Base-by-base conservation (phyloP, 495 filamentous ascomycete species). In the Aspergillus coremiiformis region DNA sequence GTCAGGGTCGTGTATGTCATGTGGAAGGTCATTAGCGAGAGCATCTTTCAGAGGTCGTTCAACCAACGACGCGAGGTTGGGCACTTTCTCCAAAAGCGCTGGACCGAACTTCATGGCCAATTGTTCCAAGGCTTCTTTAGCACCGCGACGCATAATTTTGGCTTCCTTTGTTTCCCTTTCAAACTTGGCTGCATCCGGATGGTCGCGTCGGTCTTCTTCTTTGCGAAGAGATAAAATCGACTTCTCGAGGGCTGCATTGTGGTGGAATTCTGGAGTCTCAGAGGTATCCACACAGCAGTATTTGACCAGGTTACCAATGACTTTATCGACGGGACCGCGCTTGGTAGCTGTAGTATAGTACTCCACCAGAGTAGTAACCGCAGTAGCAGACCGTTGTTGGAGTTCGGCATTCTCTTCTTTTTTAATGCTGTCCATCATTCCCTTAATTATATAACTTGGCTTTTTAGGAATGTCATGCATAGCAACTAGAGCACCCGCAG, bases 381-480 rank as follows among this genome's bases (percentile, higher is more conserved):
- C 88, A 6, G 76, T 78, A 7, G 90, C 89, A 21, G 94, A 96
- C 23, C 92, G 88, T 56, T 82, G 81, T 64, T 98, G 93, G 32
- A 98, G 75, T 56, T 95, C 89, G 29, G 85, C 63, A 57, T 92
- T 96, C 60, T 97, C 92, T 67, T 98, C 93, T 26, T 82, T 80
- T 72, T 97, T 97, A 65, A 97, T 82, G 63, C 91, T 96, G 59
- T 98, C 93, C 92, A 97, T 98, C 68, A 96, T 87, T 17, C 82
- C 85, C 69, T 95, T 95, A 70, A 98, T 96, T 15, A 95, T 82
- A 29, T 82, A 77, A 47, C 84, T 86, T 12, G 93, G 88, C 62
- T 93, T 96, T 77, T 95, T 96, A 4, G 94, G 91, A 3, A 94
- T 75, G 22, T 87, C 77, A 26, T 82, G 81, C 64, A 96, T 80